Percentiles rank a stretch among this genome's conserved stretches.
phyloP scores from a whole-genome alignment of 805 yeast genomes.

The Saccharomycopsis fodiens region DNA sequence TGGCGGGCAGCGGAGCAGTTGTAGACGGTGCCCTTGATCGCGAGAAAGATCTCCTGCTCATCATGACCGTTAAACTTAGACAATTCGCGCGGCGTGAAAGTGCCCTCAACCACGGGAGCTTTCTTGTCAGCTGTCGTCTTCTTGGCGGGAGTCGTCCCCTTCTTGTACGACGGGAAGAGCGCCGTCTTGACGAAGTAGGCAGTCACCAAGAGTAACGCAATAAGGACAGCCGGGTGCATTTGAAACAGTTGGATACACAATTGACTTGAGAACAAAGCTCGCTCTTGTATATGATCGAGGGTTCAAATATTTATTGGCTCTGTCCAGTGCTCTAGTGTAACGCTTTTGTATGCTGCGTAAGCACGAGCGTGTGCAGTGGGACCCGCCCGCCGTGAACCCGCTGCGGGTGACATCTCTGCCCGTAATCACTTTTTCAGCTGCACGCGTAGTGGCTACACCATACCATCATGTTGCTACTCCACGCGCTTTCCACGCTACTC shows the following conservation, averaged over 20 bases:
- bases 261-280: no score
- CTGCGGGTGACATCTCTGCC: neutral
- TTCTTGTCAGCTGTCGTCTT: conserved; percentile 6
- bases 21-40: conserved; percentile 78
- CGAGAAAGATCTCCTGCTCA: conserved; percentile 73
- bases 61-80: conserved; percentile 75
- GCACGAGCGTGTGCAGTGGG: no score
- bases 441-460: no score
- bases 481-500: neutral
- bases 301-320: no score
- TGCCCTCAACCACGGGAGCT: conserved; percentile 36
- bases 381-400: no score
- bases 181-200: conserved; percentile 3
- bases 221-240: conserved; percentile 8
- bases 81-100: conserved; percentile 68
- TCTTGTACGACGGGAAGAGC: conserved; percentile 8
- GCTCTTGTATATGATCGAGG: no score
- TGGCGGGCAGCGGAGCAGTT: conserved; percentile 75
- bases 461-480: no score
- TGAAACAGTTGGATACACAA: no score
- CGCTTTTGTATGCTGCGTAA: no score
- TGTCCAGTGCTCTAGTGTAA: no score
- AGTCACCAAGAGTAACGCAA: conserved; percentile 1
- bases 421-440: no score
- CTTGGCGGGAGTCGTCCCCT: neutral